A percentile compares a stretch with the other conserved stretches of the same genome.
Conservation (phyloP, 2,329 filamentous ascomycete species). For the Fusarium sp. region DNA sequence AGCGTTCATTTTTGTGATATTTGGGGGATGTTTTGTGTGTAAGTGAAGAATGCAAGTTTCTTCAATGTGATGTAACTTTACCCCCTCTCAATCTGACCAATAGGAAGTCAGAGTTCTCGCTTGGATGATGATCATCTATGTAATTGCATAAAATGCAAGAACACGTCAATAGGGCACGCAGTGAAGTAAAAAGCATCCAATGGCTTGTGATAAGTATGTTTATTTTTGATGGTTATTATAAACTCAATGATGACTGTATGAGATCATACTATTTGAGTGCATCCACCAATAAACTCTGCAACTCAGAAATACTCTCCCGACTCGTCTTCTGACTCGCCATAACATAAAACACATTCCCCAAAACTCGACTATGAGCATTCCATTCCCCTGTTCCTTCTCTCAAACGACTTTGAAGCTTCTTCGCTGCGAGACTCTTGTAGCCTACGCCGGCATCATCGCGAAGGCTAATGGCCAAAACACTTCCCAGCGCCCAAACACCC, state of each 20-base stretch:
- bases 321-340: slow-evolving; percentile 64
- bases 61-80: slow-evolving; percentile 5
- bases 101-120: not conserved
- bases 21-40: not conserved
- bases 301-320: slow-evolving; percentile 41
- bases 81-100: slow-evolving; percentile 6
- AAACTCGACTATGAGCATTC: slow-evolving; percentile 65
- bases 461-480: slow-evolving; percentile 74
- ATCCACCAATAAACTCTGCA: slow-evolving; percentile 34
- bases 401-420: slow-evolving; percentile 55
- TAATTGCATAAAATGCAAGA: slow-evolving; percentile 16
- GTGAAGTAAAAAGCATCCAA: too few species aligned
- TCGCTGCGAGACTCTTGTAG: slow-evolving; percentile 61
- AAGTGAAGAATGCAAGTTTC: slow-evolving; percentile 3
- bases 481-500: slow-evolving; percentile 78
- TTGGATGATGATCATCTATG: slow-evolving; percentile 8
- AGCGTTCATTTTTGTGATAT: slow-evolving; percentile 8
- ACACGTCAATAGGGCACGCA: not conserved
- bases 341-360: slow-evolving; percentile 69
- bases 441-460: slow-evolving; percentile 55
- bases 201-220: too few species aligned
- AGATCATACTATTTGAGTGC: slow-evolving; percentile 23
- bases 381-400: slow-evolving; percentile 49
- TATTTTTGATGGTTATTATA: too few species aligned
- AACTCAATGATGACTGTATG: not conserved